Evolutionary conservation across 2,329 filamentous ascomycete genomes (phyloP).

Genomic region (Thermoascus crustaceus): DNA sequence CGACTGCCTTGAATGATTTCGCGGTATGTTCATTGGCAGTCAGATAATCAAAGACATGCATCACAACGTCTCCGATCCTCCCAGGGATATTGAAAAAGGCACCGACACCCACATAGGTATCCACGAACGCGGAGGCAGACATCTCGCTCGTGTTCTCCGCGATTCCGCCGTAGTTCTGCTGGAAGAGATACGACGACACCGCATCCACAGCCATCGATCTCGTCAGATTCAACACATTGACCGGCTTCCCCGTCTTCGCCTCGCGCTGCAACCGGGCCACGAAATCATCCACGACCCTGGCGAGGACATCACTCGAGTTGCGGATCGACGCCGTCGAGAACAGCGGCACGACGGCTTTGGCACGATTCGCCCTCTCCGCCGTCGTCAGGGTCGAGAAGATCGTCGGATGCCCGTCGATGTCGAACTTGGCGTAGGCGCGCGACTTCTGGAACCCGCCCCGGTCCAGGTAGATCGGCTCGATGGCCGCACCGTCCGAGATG

Average conservation of each 20-base stretch:
- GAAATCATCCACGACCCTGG: slow-evolving; percentile 15
- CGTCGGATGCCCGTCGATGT: slow-evolving; percentile 47
- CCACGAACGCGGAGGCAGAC: slow-evolving; percentile 44
- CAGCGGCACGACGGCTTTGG: slow-evolving; percentile 44
- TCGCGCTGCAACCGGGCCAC: slow-evolving; percentile 13
- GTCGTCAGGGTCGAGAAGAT: slow-evolving; percentile 44
- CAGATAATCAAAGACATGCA: slow-evolving; percentile 26
- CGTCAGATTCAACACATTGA: slow-evolving; percentile 40
- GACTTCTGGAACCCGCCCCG: slow-evolving; percentile 49
- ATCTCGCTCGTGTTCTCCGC: slow-evolving; percentile 30
- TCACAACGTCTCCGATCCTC: slow-evolving; percentile 26
- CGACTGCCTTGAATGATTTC: slow-evolving; percentile 32
- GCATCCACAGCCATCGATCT: slow-evolving; percentile 47
- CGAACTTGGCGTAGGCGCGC: slow-evolving; percentile 47
- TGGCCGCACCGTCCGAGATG: slow-evolving; percentile 38
- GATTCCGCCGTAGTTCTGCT: slow-evolving; percentile 42
- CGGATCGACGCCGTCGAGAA: slow-evolving; percentile 30
- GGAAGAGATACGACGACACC: slow-evolving; percentile 48
- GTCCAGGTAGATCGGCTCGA: slow-evolving; percentile 44
- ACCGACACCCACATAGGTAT: slow-evolving; percentile 48
- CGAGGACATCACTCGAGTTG: slow-evolving; percentile 11
- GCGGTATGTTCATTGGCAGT: slow-evolving; percentile 23
- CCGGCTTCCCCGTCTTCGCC: slow-evolving; percentile 9
- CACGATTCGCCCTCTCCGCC: slow-evolving; percentile 37
- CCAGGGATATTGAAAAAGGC: slow-evolving; percentile 48